Base-by-base conservation (phyloP, 441 rosid genomes). In the Eugenia klotzschiana region DNA sequence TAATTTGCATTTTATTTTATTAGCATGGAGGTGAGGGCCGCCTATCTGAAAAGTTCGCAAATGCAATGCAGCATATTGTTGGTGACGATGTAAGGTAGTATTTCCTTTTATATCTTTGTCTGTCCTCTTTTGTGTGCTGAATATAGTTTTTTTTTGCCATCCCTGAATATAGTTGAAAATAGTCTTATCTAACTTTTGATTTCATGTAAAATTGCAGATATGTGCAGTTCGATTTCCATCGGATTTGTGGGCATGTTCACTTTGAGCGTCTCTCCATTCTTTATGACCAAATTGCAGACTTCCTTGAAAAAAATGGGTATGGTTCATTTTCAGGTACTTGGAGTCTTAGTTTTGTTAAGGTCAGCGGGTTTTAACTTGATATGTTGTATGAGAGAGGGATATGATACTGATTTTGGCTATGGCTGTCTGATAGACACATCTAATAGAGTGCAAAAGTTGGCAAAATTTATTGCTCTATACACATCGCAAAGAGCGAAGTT, bases 1-100 rank as follows among this genome's bases (percentile, higher is more conserved):
- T 60, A 80, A 51, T 22, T 13, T 26, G 60, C 57, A 33, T 80
- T 51, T 51, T 22, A 51, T 54, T 46, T 54, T 86, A 84, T 89
- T 94, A 95, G 99, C 95, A 94, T 87, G 99, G 99, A 55, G 95
- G 93, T 60, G 98, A 97, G 90, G 99, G 99, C 79, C 94, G 91
- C 87, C 89, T 97, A 83, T 87, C 93, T 73, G 98, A 92, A 88
- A 95, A 92, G 87, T 95, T 83, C 90, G 93, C 93, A 81, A 90
- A 84, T 82, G 82, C 94, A 51, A 90, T 95, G 94, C 95, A 95
- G 84, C 89, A 87, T 82, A 84, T 94, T 79, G 77, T 82, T 72
- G 91, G 94, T 81, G 97, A 97, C 54, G 99, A 94, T 92, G 89
- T 95, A 88, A 97, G 98, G 99, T 97, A 91, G 88, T 86, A 82